phyloP scores from a whole-genome alignment of 495 filamentous ascomycete genomes.

The Penicillium ochrochloron region DNA sequence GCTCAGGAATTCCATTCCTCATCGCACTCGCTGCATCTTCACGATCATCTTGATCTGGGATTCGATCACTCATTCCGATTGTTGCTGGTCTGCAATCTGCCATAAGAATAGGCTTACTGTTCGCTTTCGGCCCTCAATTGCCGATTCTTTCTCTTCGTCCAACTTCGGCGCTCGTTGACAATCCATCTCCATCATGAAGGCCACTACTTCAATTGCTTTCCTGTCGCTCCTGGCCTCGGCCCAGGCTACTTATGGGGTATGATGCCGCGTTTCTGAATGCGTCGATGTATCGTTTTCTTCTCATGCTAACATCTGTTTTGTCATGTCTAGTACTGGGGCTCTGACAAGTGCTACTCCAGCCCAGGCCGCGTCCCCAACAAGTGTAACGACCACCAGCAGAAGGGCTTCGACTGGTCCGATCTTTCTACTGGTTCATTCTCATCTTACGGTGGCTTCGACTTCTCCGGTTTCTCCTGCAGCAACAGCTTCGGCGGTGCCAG shows the following conservation, averaged over 20 bases:
- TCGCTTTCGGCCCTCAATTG: neutral
- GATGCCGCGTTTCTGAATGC: neutral
- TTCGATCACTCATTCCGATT: conserved; percentile 7
- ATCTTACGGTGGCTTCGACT: conserved; percentile 71
- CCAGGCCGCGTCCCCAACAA: conserved; percentile 78
- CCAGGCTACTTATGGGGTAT: conserved; percentile 35
- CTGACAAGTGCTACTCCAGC: conserved; percentile 63
- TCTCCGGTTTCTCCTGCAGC: conserved; percentile 70
- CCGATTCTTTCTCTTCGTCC: conserved; percentile 3
- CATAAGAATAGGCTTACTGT: conserved; percentile 7
- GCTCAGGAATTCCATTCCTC: conserved; percentile 22
- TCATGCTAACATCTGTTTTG: neutral
- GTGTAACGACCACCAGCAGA: conserved; percentile 67
- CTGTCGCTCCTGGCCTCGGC: conserved; percentile 36
- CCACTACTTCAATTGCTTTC: conserved; percentile 30
- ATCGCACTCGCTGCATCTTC: conserved; percentile 13
- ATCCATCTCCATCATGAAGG: conserved; percentile 35
- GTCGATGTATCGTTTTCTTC: conserved; percentile 11
- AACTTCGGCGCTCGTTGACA: conserved; percentile 23
- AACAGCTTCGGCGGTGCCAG: conserved; percentile 56
- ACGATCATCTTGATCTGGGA: conserved; percentile 11
- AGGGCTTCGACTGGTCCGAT: conserved; percentile 73
- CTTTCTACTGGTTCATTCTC: conserved; percentile 65
- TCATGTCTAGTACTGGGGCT: conserved; percentile 54
- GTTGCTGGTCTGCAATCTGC: conserved; percentile 13